Conservation (phyloP, 306 rosid genomes). For the Glycyrrhiza uralensis region DNA sequence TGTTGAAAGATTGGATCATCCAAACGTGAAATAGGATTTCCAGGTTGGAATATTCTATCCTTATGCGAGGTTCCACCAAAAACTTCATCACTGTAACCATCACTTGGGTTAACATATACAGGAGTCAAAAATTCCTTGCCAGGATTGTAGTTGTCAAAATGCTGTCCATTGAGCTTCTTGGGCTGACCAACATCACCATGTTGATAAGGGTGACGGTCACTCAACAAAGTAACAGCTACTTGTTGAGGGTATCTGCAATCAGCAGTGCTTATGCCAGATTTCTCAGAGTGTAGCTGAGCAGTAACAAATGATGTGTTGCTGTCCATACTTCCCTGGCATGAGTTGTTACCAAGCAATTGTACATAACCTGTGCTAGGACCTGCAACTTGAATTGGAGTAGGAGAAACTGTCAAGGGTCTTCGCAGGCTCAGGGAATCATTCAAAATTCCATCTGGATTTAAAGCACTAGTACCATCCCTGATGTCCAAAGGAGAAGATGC, state of each 20-base stretch:
- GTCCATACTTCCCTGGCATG: constrained; percentile 42
- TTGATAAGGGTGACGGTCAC: constrained; percentile 23
- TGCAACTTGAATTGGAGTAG: constrained; percentile 34
- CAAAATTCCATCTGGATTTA: constrained; percentile 38
- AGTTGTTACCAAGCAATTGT: constrained; percentile 40
- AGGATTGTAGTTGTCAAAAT: constrained; percentile 26
- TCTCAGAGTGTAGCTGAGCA: constrained; percentile 37
- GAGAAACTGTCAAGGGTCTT: constrained; percentile 37
- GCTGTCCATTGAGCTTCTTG: constrained; percentile 30
- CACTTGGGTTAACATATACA: constrained; percentile 27
- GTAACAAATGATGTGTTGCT: constrained; percentile 42
- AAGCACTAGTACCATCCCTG: constrained; percentile 35
- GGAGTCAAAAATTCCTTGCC: constrained; percentile 24
- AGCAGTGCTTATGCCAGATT: constrained; percentile 22
- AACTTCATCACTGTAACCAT: constrained; percentile 30
- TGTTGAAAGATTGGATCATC: constrained; percentile 32
- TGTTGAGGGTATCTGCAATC: constrained; percentile 30
- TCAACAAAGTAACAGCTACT: constrained; percentile 30
- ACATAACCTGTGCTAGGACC: constrained; percentile 39
- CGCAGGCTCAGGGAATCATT: constrained; percentile 35
- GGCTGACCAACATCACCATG: constrained; percentile 22
- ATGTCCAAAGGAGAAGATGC: constrained; percentile 31
- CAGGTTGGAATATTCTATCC: constrained; percentile 36
- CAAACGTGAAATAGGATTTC: constrained; percentile 34
- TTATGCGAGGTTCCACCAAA: constrained; percentile 35